Evolutionary conservation across 129 eudicot genomes (phyloP).

Genomic region (Artemisia argyi): DNA sequence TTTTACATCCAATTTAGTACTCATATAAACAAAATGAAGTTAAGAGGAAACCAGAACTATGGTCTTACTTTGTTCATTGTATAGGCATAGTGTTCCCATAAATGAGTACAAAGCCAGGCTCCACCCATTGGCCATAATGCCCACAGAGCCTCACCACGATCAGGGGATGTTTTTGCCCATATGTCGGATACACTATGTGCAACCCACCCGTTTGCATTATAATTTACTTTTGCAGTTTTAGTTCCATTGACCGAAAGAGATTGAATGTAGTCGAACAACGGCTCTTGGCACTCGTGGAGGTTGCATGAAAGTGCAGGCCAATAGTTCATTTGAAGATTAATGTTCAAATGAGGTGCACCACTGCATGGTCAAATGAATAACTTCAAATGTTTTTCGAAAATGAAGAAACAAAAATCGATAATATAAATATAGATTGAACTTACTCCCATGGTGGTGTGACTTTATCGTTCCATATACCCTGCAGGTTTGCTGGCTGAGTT

Average conservation of each 20-base stretch:
- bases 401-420: neutral
- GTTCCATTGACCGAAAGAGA: slow-evolving; percentile 56
- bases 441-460: slow-evolving; percentile 74
- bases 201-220: slow-evolving; percentile 70
- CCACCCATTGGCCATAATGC: slow-evolving; percentile 84
- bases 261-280: slow-evolving; percentile 51
- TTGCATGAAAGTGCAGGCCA: slow-evolving; percentile 48
- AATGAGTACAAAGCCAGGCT: slow-evolving; percentile 76
- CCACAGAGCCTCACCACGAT: slow-evolving; percentile 58
- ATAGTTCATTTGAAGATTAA: slow-evolving; percentile 68
- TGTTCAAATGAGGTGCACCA: slow-evolving; percentile 73
- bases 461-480: slow-evolving; percentile 73
- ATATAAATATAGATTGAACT: slow-evolving; percentile 9
- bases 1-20: slow-evolving; percentile 5
- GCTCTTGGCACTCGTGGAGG: slow-evolving; percentile 73
- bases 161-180: slow-evolving; percentile 81
- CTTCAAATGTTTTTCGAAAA: neutral
- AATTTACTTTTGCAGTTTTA: slow-evolving; percentile 64
- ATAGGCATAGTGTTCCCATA: slow-evolving; percentile 65
- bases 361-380: slow-evolving; percentile 20
- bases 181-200: slow-evolving; percentile 65
- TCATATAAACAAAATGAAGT: neutral
- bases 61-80: slow-evolving; percentile 57
- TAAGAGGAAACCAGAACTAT: neutral
- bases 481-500: slow-evolving; percentile 67